A percentile compares a stretch with the other conserved stretches of the same genome.
Conservation (phyloP, 2,329 filamentous ascomycete species). For the Aspergillus nomiae region DNA sequence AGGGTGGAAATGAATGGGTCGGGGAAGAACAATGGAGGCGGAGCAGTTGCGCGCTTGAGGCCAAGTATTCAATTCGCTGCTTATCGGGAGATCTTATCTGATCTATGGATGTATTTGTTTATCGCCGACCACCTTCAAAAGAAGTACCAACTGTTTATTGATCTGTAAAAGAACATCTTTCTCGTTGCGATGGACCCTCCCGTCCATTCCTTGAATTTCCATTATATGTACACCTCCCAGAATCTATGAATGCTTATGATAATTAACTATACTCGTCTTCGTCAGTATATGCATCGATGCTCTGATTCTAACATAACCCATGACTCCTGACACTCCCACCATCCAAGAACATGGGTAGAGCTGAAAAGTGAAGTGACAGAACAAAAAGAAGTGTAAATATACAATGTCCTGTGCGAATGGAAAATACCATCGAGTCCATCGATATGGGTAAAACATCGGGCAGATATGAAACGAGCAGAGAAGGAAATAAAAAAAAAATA, state of each 20-base stretch:
- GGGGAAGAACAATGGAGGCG: slow-evolving; percentile 3
- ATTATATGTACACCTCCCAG: slow-evolving; percentile 4
- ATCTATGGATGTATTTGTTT: background rate
- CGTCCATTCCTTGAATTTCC: background rate
- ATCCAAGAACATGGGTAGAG: background rate
- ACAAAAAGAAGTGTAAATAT: slow-evolving; percentile 16
- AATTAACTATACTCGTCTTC: slow-evolving; percentile 5
- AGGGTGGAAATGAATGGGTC: slow-evolving; percentile 7
- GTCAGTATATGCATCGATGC: slow-evolving; percentile 17
- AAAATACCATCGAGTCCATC: slow-evolving; percentile 6
- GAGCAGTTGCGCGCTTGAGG: slow-evolving; percentile 13
- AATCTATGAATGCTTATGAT: background rate
- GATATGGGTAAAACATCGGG: slow-evolving; percentile 4
- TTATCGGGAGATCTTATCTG: slow-evolving; percentile 9
- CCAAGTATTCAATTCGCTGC: slow-evolving; percentile 22
- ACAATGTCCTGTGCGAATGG: slow-evolving; percentile 15
- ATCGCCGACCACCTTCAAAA: background rate
- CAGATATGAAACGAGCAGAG: background rate
- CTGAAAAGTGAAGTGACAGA: slow-evolving; percentile 6
- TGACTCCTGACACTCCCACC: slow-evolving; percentile 9
- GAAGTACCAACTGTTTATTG: background rate
- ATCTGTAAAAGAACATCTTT: background rate
- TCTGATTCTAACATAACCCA: slow-evolving; percentile 20
- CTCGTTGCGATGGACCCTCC: background rate
- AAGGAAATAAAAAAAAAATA: background rate